Evolutionary conservation across 2,329 filamentous ascomycete genomes (phyloP).

Genomic region (Aschersonia sp.): DNA sequence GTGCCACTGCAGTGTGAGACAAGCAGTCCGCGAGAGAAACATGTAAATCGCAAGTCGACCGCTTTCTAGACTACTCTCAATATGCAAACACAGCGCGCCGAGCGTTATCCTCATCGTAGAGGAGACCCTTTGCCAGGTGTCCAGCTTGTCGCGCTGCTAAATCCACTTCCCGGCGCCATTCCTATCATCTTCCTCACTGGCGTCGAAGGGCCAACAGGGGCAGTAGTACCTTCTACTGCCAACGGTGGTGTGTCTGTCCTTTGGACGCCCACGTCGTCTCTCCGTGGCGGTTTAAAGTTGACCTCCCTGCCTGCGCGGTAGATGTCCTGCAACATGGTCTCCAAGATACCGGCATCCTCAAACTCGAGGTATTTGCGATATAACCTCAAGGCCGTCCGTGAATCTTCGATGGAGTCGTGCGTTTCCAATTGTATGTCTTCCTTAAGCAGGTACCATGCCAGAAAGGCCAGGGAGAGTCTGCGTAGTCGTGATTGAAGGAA

Average conservation of each 20-base stretch:
- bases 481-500: slow-evolving; percentile 67
- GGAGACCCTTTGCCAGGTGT: slow-evolving; percentile 31
- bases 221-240: slow-evolving; percentile 15
- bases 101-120: slow-evolving; percentile 9
- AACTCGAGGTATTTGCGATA: slow-evolving; percentile 87
- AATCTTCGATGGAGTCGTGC: slow-evolving; percentile 93
- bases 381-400: slow-evolving; percentile 74
- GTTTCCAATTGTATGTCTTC: slow-evolving; percentile 87
- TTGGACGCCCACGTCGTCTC: slow-evolving; percentile 27
- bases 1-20: too few relatives aligned
- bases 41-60: too few relatives aligned
- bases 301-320: slow-evolving; percentile 41
- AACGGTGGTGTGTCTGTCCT: slow-evolving; percentile 42
- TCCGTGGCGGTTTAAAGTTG: slow-evolving; percentile 36
- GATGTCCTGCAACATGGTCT: slow-evolving; percentile 75
- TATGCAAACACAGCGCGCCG: too few relatives aligned
- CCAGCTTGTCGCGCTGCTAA: slow-evolving; percentile 25
- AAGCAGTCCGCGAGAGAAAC: too few relatives aligned
- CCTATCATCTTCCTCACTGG: slow-evolving; percentile 26
- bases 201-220: slow-evolving; percentile 25
- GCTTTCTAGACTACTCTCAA: too few relatives aligned
- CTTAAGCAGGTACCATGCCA: slow-evolving; percentile 81
- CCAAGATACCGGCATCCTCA: slow-evolving; percentile 68
- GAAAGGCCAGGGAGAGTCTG: slow-evolving; percentile 80
- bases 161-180: slow-evolving; percentile 18